Percentiles rank a stretch among this genome's conserved stretches.
These are phyloP conservation scores for Volvox reticuliferus DNA, from an alignment of 139 green algal species.

Conservation along the genomic window DNA sequence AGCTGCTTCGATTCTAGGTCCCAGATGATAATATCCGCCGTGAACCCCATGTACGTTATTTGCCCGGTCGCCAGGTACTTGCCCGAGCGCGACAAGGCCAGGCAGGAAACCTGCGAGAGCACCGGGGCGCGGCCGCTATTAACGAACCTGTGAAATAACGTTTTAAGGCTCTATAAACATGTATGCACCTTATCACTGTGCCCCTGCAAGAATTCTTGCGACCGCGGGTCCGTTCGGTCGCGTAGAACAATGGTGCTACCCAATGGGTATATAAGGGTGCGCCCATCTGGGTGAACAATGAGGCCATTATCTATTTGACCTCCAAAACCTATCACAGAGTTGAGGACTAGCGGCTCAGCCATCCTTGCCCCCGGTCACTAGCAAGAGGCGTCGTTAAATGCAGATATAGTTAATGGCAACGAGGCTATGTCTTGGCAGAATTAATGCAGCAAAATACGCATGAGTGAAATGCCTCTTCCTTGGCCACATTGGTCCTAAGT, in stretches of 20 bases:
- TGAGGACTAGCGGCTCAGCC: conserved; percentile 64
- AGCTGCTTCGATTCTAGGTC: conserved; percentile 75
- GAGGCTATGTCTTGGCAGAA: not conserved
- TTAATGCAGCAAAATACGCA: not conserved
- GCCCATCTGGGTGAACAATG: conserved; percentile 78
- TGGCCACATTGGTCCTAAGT: too few species aligned
- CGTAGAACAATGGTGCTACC: conserved; percentile 85
- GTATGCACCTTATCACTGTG: conserved; percentile 70
- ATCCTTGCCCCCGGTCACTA: conserved; percentile 46
- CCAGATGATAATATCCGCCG: conserved; percentile 91
- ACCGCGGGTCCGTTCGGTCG: conserved; percentile 64
- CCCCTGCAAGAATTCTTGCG: conserved; percentile 76
- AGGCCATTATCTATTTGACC: conserved; percentile 78
- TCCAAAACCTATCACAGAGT: conserved; percentile 76
- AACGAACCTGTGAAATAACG: not conserved
- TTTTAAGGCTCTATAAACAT: not conserved
- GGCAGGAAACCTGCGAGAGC: conserved; percentile 77
- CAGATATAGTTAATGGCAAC: not conserved
- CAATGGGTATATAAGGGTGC: conserved; percentile 85
- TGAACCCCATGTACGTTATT: conserved; percentile 89
- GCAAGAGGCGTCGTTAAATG: conserved; percentile 15
- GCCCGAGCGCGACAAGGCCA: conserved; percentile 78
- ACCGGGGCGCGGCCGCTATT: not conserved
- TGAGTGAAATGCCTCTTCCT: not conserved
- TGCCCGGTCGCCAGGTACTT: conserved; percentile 86